Evolutionary conservation across 2,329 filamentous ascomycete genomes (phyloP).

Genomic region (Septoria petroselini): DNA sequence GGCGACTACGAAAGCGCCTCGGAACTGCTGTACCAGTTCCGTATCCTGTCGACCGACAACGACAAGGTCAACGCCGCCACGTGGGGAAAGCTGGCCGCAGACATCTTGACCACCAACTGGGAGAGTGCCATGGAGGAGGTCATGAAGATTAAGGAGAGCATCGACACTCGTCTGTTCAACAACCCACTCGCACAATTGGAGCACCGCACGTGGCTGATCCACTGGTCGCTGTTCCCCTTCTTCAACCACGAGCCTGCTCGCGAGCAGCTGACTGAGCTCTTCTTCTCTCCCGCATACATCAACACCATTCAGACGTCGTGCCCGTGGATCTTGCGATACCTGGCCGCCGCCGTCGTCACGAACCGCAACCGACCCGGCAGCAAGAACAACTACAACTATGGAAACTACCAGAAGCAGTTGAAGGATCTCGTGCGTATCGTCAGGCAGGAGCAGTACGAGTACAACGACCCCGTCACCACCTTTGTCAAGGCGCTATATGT

Average conservation of each 20-base stretch:
- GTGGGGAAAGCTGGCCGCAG: constrained; percentile 95
- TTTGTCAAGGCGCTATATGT: constrained; percentile 96
- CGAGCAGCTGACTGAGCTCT: constrained; percentile 87
- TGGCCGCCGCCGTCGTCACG: constrained; percentile 91
- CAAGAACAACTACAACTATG: constrained; percentile 89
- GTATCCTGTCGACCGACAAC: constrained; percentile 95
- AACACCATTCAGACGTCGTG: constrained; percentile 98
- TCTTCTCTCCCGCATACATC: constrained; percentile 97
- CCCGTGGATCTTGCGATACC: constrained; percentile 93
- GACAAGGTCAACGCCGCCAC: constrained; percentile 94
- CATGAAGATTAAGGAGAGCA: constrained; percentile 82
- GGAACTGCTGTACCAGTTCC: constrained; percentile 95
- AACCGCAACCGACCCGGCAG: constrained; percentile 74
- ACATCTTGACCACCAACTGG: constrained; percentile 95
- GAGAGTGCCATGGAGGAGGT: constrained; percentile 88
- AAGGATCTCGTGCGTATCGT: constrained; percentile 96
- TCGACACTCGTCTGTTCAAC: constrained; percentile 93
- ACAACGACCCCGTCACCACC: constrained; percentile 90
- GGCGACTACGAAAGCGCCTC: constrained; percentile 88
- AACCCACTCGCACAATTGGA: constrained; percentile 93
- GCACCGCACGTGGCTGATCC: constrained; percentile 94
- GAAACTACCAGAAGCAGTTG: constrained; percentile 96
- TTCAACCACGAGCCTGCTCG: constrained; percentile 95
- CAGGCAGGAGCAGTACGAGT: constrained; percentile 96
- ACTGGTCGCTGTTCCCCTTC: constrained; percentile 98